phyloP scores from a whole-genome alignment of 2,329 filamentous ascomycete genomes.

The Penicillium sp. region DNA sequence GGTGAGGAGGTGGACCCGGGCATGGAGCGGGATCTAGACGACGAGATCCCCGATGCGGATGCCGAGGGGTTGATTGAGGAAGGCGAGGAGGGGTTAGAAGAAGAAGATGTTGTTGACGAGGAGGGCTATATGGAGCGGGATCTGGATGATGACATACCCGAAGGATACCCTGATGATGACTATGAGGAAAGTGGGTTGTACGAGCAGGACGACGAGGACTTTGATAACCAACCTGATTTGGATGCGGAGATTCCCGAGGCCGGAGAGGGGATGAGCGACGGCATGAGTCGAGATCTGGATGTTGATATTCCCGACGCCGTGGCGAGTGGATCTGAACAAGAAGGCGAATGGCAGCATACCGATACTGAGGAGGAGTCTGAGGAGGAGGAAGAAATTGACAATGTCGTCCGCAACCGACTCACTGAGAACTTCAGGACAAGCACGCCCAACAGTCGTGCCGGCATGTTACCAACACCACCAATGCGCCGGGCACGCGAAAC shows the following conservation, averaged over 20 bases:
- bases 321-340: conserved; percentile 46
- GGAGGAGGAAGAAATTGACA: conserved; percentile 40
- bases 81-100: conserved; percentile 41
- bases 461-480: conserved; percentile 32
- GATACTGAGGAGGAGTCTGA: conserved; percentile 68
- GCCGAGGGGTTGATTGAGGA: conserved; percentile 40
- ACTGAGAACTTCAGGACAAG: conserved; percentile 33
- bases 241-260: conserved; percentile 63
- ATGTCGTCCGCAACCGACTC: conserved; percentile 27
- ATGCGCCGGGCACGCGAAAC: conserved; percentile 33
- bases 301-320: conserved; percentile 67
- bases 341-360: conserved; percentile 71
- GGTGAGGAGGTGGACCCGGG: conserved; percentile 41
- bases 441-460: conserved; percentile 34
- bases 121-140: conserved; percentile 57
- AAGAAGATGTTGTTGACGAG: conserved; percentile 57
- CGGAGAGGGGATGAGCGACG: conserved; percentile 53
- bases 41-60: conserved; percentile 47
- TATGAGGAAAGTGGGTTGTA: conserved; percentile 44
- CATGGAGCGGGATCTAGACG: conserved; percentile 47
- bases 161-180: conserved; percentile 53
- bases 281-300: conserved; percentile 69
- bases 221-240: conserved; percentile 46
- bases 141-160: conserved; percentile 73
- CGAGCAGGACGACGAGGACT: conserved; percentile 45